Evolutionary conservation across 139 green algal species (phyloP), one percentile per base, ranked within the genome.

Genomic region (Tetradesmus lagerheimii): DNA sequence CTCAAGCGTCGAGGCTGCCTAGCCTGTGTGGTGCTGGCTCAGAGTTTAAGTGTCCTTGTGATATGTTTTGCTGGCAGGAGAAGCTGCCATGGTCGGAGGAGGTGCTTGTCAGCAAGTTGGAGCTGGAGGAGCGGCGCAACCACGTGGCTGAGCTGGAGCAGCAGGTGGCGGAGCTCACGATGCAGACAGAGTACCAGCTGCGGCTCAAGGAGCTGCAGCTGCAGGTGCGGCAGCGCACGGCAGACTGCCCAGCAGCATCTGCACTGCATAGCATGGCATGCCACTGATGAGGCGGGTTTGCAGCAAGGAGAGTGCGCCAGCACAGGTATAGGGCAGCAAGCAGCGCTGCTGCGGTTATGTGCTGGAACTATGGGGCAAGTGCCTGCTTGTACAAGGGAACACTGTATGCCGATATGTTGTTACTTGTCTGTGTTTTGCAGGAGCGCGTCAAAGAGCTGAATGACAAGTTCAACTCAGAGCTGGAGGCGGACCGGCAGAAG

Each of bases 101-200:
- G 94, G 97, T 99, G 83, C 94, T 99, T 75, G 95, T 99, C 15
- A 97, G 93, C 62, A 96, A 96, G 87, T 80, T 66, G 2, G 96
- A 98, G 90, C 94, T 99, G 79, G 95, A 98, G 83, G 97, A 99
- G 93, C 96, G 95, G 89, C 92, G 93, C 29, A 89, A 91, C 74
- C 94, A 94, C 53, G 98, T 97, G 91, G 39, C 78, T 12, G 97
- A 99, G 93, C 92, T 99, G 82, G 96, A 99, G 90, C 93, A 95
- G 74, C 96, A 98, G 92, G 96, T 99, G 41, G 95, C 96, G 14
- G 97, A 98, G 95, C 92, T 99, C 71, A 97, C 94, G 0, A 96
- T 98, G 92, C 95, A 98, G 89, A 98, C 96, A 67, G 96, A 98
- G 94, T 99, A 99, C 92, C 95, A 98, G 93, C 94, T 99, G 85